Evolutionary conservation across 371 early-diverging fungal genomes (phyloP).

Genomic region (Mucor irregularis): DNA sequence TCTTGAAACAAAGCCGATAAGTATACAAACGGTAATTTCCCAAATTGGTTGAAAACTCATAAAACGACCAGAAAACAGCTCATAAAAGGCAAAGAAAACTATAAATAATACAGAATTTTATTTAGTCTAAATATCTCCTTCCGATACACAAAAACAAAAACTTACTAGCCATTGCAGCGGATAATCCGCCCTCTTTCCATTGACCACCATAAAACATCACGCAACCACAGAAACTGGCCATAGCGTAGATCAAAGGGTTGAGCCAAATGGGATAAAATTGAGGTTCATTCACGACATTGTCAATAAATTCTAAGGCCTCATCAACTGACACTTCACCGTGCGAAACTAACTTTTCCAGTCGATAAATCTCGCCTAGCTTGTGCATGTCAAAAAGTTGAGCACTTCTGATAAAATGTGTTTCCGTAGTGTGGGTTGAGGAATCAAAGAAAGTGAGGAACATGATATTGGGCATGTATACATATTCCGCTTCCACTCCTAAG

Average conservation of each 20-base stretch:
- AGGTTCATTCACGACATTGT: constrained; percentile 38
- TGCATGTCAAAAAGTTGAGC: constrained; percentile 70
- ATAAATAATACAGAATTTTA: not conserved
- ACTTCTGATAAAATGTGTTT: constrained; percentile 71
- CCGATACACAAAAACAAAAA: not conserved
- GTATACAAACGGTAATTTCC: constrained; percentile 69
- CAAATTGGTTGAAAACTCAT: constrained; percentile 56
- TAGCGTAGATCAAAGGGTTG: constrained; percentile 47
- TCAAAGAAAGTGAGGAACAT: constrained; percentile 76
- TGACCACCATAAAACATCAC: constrained; percentile 43
- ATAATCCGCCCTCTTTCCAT: constrained; percentile 45
- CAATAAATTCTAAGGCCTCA: constrained; percentile 53
- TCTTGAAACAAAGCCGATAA: constrained; percentile 66
- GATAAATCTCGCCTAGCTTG: constrained; percentile 59
- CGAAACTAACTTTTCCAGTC: constrained; percentile 51
- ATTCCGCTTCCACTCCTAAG: constrained; percentile 67
- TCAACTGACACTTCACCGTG: constrained; percentile 55
- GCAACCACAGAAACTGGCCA: constrained; percentile 51
- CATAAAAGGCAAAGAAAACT: constrained; percentile 48
- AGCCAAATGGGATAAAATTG: constrained; percentile 51
- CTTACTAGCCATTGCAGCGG: constrained; percentile 49
- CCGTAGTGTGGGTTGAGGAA: constrained; percentile 71
- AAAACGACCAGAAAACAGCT: constrained; percentile 34
- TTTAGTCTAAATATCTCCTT: not conserved
- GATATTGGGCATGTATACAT: constrained; percentile 69